Conservation (phyloP, 2,329 filamentous ascomycete genomes). For the Aureobasidium uvarum region DNA sequence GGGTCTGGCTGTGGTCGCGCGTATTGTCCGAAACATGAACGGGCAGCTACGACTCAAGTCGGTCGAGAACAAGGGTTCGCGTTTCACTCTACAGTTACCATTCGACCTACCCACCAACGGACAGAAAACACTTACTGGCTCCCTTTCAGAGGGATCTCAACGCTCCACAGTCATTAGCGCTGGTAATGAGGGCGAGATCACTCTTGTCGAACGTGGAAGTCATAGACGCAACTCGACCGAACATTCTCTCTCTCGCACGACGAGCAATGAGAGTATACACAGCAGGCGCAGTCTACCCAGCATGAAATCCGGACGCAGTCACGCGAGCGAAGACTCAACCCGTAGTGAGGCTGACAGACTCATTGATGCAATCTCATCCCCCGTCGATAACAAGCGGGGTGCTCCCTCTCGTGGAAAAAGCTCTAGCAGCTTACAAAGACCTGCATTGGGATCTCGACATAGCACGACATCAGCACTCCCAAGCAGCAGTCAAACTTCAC, state of each 20-base stretch:
- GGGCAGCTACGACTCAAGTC: conserved; percentile 83
- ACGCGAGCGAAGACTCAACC: conserved; percentile 34
- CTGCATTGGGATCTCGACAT: conserved; percentile 34
- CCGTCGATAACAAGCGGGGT: conserved; percentile 37
- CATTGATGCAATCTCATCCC: conserved; percentile 68
- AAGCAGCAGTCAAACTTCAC: not conserved
- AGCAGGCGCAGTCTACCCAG: conserved; percentile 55
- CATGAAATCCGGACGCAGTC: conserved; percentile 41
- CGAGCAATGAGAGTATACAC: conserved; percentile 47
- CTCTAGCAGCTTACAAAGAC: conserved; percentile 27
- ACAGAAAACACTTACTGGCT: conserved; percentile 29
- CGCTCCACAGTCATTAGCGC: conserved; percentile 30
- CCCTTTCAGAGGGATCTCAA: not conserved
- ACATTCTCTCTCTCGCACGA: conserved; percentile 34
- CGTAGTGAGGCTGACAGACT: conserved; percentile 65
- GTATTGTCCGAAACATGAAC: conserved; percentile 85
- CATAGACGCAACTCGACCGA: conserved; percentile 21
- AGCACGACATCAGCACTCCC: conserved; percentile 30
- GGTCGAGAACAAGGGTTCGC: conserved; percentile 75
- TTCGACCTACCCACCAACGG: conserved; percentile 62
- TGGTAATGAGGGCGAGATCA: conserved; percentile 32
- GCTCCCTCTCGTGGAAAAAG: conserved; percentile 32
- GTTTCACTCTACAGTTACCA: conserved; percentile 76
- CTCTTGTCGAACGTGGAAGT: conserved; percentile 11
- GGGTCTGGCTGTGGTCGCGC: conserved; percentile 82